Evolutionary conservation across 257 asterid genomes (phyloP).

Genomic region (Solanum raphanifolium): DNA sequence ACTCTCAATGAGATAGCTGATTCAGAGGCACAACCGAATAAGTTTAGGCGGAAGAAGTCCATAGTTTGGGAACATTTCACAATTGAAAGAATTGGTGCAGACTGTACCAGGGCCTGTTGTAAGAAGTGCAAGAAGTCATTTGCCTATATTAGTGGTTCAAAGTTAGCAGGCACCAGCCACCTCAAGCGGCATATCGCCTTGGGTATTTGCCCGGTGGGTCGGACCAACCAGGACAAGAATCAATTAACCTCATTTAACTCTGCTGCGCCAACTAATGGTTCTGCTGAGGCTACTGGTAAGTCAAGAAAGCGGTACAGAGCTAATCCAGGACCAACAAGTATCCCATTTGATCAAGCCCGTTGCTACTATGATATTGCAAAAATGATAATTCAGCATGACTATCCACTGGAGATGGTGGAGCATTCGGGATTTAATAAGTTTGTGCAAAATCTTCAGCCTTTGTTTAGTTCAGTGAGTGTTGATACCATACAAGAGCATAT

Average conservation of each 20-base stretch:
- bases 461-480: constrained; percentile 28
- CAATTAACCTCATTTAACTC: constrained; percentile 16
- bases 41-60: constrained; percentile 73
- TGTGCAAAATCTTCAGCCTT: constrained; percentile 55
- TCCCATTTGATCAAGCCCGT: constrained; percentile 23
- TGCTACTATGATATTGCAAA: constrained; percentile 49
- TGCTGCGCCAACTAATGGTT: constrained; percentile 16
- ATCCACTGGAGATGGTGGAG: constrained; percentile 69
- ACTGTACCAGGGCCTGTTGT: constrained; percentile 58
- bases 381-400: constrained; percentile 71
- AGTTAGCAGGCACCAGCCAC: constrained; percentile 88
- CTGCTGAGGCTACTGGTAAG: constrained; percentile 35
- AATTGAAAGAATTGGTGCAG: constrained; percentile 29
- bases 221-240: constrained; percentile 24
- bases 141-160: constrained; percentile 72
- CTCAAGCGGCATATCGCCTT: constrained; percentile 64
- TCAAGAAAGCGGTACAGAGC: constrained; percentile 61
- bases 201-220: constrained; percentile 67
- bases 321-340: constrained; percentile 20
- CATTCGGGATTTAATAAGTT: constrained; percentile 51
- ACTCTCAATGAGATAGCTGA: constrained; percentile 26
- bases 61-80: constrained; percentile 88
- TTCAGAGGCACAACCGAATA: constrained; percentile 46
- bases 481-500: constrained; percentile 35
- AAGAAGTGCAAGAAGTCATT: constrained; percentile 80